Base-by-base conservation (phyloP, 139 green algal genomes). In the Asterochloris erici region DNA sequence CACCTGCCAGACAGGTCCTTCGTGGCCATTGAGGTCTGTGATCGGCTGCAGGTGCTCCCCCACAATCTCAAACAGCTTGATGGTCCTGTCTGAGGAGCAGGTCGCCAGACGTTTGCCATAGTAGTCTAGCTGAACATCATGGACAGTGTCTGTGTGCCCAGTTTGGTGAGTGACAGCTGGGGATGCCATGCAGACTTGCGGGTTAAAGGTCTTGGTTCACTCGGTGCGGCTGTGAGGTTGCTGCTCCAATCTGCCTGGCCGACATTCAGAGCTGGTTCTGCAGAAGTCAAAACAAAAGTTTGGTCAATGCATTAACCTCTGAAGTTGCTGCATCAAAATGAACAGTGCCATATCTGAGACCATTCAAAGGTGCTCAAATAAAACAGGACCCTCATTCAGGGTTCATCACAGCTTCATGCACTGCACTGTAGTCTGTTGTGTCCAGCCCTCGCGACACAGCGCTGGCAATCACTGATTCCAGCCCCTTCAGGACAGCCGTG, bases 91-190 rank as follows among this genome's bases (percentile, higher is more conserved):
- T 27, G 90, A 96, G 11, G 93, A 98, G 81, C 91, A 96, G 0
- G 97, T 99, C 21, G 97, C 97, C 0, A 99, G 78, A 0, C 94
- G 88, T 61, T 93, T 92, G 23, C 97, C 97, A 81, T 99, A 99
- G 74, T 99, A 99, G 69, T 99, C 97, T 16, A 99, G 90, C 87
- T 97, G 93, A 0, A 90, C 90, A 82, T 98, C 96, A 84, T 99
- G 95, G 14, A 99, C 92, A 82, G 77, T 81, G 24, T 85, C 82
- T 26, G 75, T 21, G 29, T 85, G 82, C 6, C 82, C 82, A 29
- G 38, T 82, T 10, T 85, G 74, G 19, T 79, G 64, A 21, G 74
- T 11, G 17, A 24, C 17, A 77, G 38, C 23, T 70, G 79, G n/a
- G 17, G 68, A 17, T 83, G 79, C 74, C 74, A 78, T 76, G 14